Percentiles rank a stretch among this genome's conserved stretches.
Evolutionary conservation across 1,284 basidiomycete species (phyloP).

Genomic region (Boletellus deceptivus): DNA sequence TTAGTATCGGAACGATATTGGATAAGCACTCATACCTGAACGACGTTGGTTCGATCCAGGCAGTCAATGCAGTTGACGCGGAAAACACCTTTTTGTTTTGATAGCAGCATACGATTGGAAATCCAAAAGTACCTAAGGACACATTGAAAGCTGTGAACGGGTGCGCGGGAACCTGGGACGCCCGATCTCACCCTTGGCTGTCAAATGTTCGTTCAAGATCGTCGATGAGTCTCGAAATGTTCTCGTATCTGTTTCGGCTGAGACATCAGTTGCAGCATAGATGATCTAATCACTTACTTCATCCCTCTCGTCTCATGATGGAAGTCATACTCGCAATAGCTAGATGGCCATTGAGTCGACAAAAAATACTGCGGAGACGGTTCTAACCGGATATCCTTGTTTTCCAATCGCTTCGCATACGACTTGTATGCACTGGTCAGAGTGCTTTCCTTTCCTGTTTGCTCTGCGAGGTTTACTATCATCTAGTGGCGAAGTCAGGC

Average conservation of each 20-base stretch:
- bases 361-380: not conserved
- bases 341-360: conserved; percentile 20
- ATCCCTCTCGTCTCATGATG: conserved; percentile 89
- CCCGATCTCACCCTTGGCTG: conserved; percentile 54
- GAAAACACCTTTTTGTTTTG: conserved; percentile 82
- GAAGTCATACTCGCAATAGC: conserved; percentile 84
- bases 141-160: conserved; percentile 2
- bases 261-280: conserved; percentile 1
- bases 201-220: conserved; percentile 72
- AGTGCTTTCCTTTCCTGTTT: conserved; percentile 81
- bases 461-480: conserved; percentile 88
- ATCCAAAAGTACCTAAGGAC: conserved; percentile 78
- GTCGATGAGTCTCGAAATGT: conserved; percentile 79
- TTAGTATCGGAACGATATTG: not conserved
- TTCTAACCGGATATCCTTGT: conserved; percentile 64
- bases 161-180: not conserved
- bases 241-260: conserved; percentile 67
- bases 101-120: conserved; percentile 67
- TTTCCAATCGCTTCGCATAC: conserved; percentile 58
- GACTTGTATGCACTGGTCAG: conserved; percentile 81
- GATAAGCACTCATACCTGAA: conserved; percentile 51
- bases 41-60: conserved; percentile 88
- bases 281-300: conserved; percentile 55
- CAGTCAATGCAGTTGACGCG: conserved; percentile 94
- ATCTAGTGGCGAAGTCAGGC: conserved; percentile 45